Conservation (phyloP, 306 rosid genomes). For the Trichosanthes truncata region DNA sequence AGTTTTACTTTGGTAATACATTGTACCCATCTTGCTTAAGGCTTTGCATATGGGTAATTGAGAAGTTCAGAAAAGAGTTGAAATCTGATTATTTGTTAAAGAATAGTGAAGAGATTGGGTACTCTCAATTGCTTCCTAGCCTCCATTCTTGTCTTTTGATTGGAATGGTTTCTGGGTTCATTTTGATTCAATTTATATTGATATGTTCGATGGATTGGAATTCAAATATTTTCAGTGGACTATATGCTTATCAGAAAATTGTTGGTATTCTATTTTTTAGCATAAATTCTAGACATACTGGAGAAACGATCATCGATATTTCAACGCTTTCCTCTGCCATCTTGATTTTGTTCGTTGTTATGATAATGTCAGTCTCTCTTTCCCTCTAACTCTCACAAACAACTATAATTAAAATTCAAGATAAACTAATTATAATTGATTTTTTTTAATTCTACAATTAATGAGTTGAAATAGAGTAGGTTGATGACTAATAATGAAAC, state of each 20-base stretch:
- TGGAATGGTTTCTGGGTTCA: constrained; percentile 32
- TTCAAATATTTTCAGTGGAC: constrained; percentile 24
- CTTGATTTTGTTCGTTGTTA: constrained; percentile 40
- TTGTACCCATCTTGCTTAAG: constrained; percentile 42
- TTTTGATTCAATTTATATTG: constrained; percentile 21
- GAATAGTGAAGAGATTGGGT: constrained; percentile 21
- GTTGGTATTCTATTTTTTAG: constrained; percentile 31
- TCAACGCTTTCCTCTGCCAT: constrained; percentile 33
- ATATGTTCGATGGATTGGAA: constrained; percentile 43
- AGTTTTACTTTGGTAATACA: constrained; percentile 48
- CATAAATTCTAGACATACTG: constrained; percentile 51
- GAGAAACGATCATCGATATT: constrained; percentile 41
- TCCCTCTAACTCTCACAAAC: background rate
- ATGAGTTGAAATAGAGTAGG: too few species aligned
- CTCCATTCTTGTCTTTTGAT: constrained; percentile 23
- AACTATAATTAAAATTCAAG: too few species aligned
- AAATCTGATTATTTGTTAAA: constrained; percentile 25
- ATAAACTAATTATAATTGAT: too few species aligned
- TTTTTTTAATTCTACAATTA: too few species aligned
- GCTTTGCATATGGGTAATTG: constrained; percentile 20
- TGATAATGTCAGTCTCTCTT: constrained; percentile 53
- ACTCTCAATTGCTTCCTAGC: constrained; percentile 31
- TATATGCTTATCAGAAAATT: constrained; percentile 29
- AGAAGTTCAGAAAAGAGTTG: constrained; percentile 22
- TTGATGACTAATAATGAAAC: too few species aligned